Conservation (phyloP, 305 asterid species). For the Fraxinus albicans region DNA sequence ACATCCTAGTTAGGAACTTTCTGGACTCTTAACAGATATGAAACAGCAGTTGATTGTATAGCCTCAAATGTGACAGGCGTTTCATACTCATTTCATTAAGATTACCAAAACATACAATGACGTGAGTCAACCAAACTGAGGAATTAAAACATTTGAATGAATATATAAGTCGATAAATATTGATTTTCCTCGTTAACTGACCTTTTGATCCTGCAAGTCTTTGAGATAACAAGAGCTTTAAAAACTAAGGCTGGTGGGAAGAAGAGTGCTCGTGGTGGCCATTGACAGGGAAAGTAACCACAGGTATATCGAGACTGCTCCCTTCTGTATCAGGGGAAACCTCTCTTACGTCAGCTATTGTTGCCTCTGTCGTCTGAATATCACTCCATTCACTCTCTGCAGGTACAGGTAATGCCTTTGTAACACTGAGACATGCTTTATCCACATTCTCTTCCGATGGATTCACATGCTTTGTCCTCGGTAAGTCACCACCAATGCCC, state of each 20-base stretch:
- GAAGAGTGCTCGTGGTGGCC: slow-evolving; percentile 59
- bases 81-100: slow-evolving; percentile 7
- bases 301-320: slow-evolving; percentile 74
- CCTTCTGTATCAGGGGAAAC: slow-evolving; percentile 62
- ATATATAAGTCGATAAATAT: slow-evolving; percentile 10
- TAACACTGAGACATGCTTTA: slow-evolving; percentile 84
- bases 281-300: slow-evolving; percentile 54
- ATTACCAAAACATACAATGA: slow-evolving; percentile 2
- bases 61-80: slow-evolving; percentile 9
- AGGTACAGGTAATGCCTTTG: slow-evolving; percentile 45
- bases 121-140: slow-evolving; percentile 23
- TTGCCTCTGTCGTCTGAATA: slow-evolving; percentile 79
- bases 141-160: slow-evolving; percentile 3
- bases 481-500: slow-evolving; percentile 41
- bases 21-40: not conserved
- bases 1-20: not conserved
- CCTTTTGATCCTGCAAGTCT: slow-evolving; percentile 1
- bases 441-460: slow-evolving; percentile 90
- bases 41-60: slow-evolving; percentile 9
- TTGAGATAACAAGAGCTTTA: not conserved
- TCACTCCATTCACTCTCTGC: slow-evolving; percentile 92
- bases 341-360: slow-evolving; percentile 87
- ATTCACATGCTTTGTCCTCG: slow-evolving; percentile 82
- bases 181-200: slow-evolving; percentile 17
- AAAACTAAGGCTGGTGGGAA: slow-evolving; percentile 61